Evolutionary conservation across 768 basidiomycete genomes (phyloP), one percentile per base, ranked within the genome.

Genomic region (Coprinopsis sp.): DNA sequence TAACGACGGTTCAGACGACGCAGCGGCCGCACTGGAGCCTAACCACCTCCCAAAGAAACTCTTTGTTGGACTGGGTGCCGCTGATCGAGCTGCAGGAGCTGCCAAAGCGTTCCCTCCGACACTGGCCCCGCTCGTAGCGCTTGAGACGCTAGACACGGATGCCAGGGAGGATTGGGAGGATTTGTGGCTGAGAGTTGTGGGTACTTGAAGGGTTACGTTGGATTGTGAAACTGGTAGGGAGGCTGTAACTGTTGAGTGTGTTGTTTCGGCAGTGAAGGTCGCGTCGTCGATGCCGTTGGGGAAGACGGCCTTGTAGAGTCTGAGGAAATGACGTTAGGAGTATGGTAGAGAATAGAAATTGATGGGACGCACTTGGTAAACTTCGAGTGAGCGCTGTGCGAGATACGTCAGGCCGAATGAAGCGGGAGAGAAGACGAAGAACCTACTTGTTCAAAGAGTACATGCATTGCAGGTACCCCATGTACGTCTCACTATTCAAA

Each of bases 401-500:
- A 50, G 14, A 28, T 33, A 37, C 24, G 31, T 50, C 23, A 30
- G 40, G 12, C 37, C 25, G 22, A 33, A 25, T 7, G 30, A 1
- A 6, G 4, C 16, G 24, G 13, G 13, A 19, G 12, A 6, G 22
- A 37, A 33, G n/a, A n/a, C n/a, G n/a, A 6, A 3, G 25, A 33
- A 50, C 70, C 56, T 52, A 71, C 81, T 71, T 83, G 54, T 84
- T 86, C 37, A 85, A 60, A 4, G 58, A 54, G 62, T 62, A 87
- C 79, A 88, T 70, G 68, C 85, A 88, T 54, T 87, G 85, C 7
- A 88, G 54, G 58, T 89, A 89, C 27, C 87, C 87, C 70, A 77
- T 80, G 60, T 87, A 87, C 1, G 81, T 80, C 64, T 89, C 87
- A 46, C 84, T 87, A 46, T 22, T 42, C 45, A n/a, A 16, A 18